Percentiles rank a stretch among this genome's conserved stretches.
These are phyloP conservation scores for Melastoma candidum DNA, from an alignment of 441 rosid genomes.

Conservation along the genomic window DNA sequence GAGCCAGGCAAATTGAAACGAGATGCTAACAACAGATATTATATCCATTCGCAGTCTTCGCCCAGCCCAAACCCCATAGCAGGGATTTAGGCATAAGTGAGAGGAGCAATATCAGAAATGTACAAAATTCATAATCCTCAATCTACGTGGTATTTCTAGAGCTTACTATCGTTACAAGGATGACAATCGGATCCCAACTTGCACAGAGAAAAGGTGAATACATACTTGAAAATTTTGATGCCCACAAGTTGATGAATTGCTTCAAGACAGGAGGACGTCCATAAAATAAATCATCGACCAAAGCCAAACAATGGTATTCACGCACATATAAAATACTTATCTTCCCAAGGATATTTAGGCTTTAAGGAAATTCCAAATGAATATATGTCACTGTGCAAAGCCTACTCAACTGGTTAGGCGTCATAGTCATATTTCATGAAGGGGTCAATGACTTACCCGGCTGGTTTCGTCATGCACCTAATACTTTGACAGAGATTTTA, in stretches of 20 bases:
- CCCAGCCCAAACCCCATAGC: slow-evolving; percentile 61
- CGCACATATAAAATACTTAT: background rate
- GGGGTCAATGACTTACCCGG: slow-evolving; percentile 98
- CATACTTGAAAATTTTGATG: slow-evolving; percentile 40
- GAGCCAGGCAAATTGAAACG: slow-evolving; percentile 66
- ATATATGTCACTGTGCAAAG: slow-evolving; percentile 42
- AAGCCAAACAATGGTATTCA: slow-evolving; percentile 11
- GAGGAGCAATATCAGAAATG: slow-evolving; percentile 28
- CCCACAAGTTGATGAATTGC: slow-evolving; percentile 39
- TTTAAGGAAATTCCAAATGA: slow-evolving; percentile 20
- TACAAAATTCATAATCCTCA: slow-evolving; percentile 29
- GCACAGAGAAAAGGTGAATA: slow-evolving; percentile 27
- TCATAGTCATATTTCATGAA: slow-evolving; percentile 37
- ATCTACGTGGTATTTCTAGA: slow-evolving; percentile 29
- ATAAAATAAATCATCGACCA: slow-evolving; percentile 20
- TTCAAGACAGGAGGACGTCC: slow-evolving; percentile 29
- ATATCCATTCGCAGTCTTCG: slow-evolving; percentile 66
- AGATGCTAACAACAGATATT: slow-evolving; percentile 39
- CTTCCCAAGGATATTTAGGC: slow-evolving; percentile 15
- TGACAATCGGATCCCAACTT: slow-evolving; percentile 38
- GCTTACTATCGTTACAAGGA: slow-evolving; percentile 30
- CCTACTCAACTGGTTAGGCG: slow-evolving; percentile 78
- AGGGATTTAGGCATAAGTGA: slow-evolving; percentile 39
- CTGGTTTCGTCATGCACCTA: slow-evolving; percentile 99
- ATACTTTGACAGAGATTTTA: slow-evolving; percentile 79